These are phyloP conservation scores for Russula ochroleuca DNA, from an alignment of 768 basidiomycete genomes.

Conservation along the genomic window DNA sequence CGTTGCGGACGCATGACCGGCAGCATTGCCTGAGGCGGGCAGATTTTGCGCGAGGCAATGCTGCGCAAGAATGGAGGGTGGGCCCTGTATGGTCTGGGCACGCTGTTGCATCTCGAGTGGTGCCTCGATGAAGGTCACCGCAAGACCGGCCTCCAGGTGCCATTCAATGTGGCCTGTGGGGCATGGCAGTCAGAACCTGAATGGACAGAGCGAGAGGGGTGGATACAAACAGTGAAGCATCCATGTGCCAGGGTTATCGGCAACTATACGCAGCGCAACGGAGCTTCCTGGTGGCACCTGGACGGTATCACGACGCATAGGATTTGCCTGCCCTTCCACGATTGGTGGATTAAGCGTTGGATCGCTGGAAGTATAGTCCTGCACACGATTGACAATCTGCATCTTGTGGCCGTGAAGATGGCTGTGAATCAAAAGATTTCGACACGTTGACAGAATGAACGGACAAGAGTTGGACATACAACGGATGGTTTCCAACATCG, in stretches of 20 bases:
- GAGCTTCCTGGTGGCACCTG: slow-evolving; percentile 64
- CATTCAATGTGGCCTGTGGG: slow-evolving; percentile 73
- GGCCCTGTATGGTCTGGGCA: slow-evolving; percentile 45
- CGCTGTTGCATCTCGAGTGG: slow-evolving; percentile 63
- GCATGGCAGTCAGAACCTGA: slow-evolving; percentile 3
- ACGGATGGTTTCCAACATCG: slow-evolving; percentile 77
- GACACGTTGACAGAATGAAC: slow-evolving; percentile 2
- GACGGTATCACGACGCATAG: slow-evolving; percentile 88
- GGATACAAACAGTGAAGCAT: slow-evolving; percentile 66
- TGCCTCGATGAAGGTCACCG: slow-evolving; percentile 79
- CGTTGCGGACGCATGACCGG: slow-evolving; percentile 64
- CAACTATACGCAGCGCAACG: slow-evolving; percentile 71
- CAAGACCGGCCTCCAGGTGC: slow-evolving; percentile 83
- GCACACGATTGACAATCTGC: slow-evolving; percentile 70
- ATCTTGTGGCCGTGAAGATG: slow-evolving; percentile 89
- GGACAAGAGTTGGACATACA: slow-evolving; percentile 46
- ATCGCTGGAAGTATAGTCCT: slow-evolving; percentile 70
- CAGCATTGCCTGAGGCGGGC: slow-evolving; percentile 78
- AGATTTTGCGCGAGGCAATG: slow-evolving; percentile 65
- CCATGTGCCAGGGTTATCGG: slow-evolving; percentile 94
- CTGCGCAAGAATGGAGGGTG: slow-evolving; percentile 46
- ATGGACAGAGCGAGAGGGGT: background rate
- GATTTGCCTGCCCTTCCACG: slow-evolving; percentile 75
- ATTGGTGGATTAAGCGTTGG: slow-evolving; percentile 75
- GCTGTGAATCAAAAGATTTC: slow-evolving; percentile 39